Base-by-base conservation (phyloP, 306 rosid genomes). In the Quercus aquifolioides region DNA sequence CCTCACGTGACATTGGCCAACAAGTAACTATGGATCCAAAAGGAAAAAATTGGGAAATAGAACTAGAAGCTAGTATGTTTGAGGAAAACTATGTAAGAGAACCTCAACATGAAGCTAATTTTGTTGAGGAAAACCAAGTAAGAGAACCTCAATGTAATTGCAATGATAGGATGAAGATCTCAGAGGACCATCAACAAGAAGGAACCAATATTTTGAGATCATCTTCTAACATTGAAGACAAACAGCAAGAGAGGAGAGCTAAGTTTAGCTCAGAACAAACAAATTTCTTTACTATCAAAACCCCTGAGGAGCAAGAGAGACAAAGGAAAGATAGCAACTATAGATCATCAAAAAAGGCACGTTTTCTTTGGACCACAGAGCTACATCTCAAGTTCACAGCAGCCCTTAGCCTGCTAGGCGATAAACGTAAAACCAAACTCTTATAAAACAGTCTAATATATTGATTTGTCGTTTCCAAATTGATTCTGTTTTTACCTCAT, bases 351-450 rank as follows among this genome's bases (percentile, higher is more conserved):
- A 74, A 58, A 15, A 82, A 20, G 49, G 0, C 73, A 10, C 88
- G 84, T 55, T 18, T 49, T 13, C 58, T 83, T 51, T 91, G 96
- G 93, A 81, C 71, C 65, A 59, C 78, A 0, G 79, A 86, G 30
- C 71, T 85, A 23, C 90, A 74, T 69, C 80, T 31, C 2, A 89
- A 86, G 86, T 89, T 91, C 25, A 6, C 49, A 9, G 56, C 76
- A 63, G 91, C 89, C 57, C 10, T 89, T 33, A 74, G 70, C 55
- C 54, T 38, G 58, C 56, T 89, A 30, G 90, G 90, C 60, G 85
- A 77, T 55, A 20, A 55, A 73, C 71, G 93, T 89, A 91, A 63
- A 19, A 62, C 56, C 78, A 41, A 43, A 19, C 41, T 81, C 30
- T 68, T 26, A 23, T 13, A 23, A 23, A 75, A 13, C 23, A 12